Percentiles rank a stretch among this genome's conserved stretches.
phyloP scores from a whole-genome alignment of 352 stramenopile genomes.

The Globisporangium iwayamae region DNA sequence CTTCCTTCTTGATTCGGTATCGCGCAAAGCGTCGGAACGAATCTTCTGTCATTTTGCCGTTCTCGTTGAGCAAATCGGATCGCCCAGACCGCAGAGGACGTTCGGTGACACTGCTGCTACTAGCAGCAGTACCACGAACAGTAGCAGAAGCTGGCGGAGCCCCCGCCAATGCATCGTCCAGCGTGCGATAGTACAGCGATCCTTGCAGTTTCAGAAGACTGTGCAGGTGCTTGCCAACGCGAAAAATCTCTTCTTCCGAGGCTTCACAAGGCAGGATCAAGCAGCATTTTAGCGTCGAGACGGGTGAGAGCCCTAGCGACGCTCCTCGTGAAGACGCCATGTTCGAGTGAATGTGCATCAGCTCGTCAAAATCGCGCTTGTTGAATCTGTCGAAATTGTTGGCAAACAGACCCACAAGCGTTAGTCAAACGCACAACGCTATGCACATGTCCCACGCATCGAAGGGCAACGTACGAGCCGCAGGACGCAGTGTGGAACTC shows the following conservation, averaged over 20 bases:
- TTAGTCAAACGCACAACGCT: neutral
- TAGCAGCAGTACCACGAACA: neutral
- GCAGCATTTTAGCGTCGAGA: constrained; percentile 61
- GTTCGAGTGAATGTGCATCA: constrained; percentile 69
- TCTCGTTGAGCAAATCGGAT: constrained; percentile 37
- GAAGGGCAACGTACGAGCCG: constrained; percentile 34
- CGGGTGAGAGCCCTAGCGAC: constrained; percentile 30
- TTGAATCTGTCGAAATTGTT: constrained; percentile 30
- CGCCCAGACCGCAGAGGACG: constrained; percentile 3
- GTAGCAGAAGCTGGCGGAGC: constrained; percentile 2
- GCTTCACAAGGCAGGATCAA: constrained; percentile 57
- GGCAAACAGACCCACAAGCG: too few species aligned
- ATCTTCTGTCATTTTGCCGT: constrained; percentile 61
- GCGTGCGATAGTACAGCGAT: constrained; percentile 59
- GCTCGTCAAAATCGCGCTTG: constrained; percentile 70
- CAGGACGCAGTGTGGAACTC: constrained; percentile 58
- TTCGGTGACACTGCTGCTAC: neutral
- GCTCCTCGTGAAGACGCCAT: constrained; percentile 28
- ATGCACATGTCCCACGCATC: neutral
- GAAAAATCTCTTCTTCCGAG: constrained; percentile 63
- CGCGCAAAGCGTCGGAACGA: constrained; percentile 61
- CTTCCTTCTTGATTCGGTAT: constrained; percentile 65
- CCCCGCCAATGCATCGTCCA: constrained; percentile 18
- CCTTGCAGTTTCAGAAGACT: constrained; percentile 58
- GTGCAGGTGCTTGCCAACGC: constrained; percentile 68